Base-by-base conservation (phyloP, 768 basidiomycete genomes). In the Psilocybe azurescens region DNA sequence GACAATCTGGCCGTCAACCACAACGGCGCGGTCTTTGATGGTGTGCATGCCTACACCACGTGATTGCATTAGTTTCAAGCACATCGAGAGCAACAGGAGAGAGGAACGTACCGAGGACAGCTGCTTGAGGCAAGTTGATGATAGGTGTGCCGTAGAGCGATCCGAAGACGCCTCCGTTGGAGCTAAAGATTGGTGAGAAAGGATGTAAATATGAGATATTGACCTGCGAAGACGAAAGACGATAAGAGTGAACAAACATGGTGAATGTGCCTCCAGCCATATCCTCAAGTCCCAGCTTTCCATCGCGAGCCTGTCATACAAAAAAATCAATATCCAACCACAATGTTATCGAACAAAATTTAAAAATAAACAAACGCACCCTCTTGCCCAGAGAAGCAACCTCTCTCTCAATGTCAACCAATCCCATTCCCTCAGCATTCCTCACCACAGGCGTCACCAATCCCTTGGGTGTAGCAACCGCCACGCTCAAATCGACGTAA, bases 241-340 rank as follows among this genome's bases (percentile, higher is more conserved):
- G 0, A 33, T 20, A 32, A 54, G 36, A 32, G 38, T 16, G 46
- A 39, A 79, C 90, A 65, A 67, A 95, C 94, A 98, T 98, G 66
- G 97, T 99, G 84, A 99, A 98, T n/a, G 94, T 89, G 53, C 97
- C 97, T 53, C 97, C 97, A 36, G 95, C 84, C 97, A 98, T 98
- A 75, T 99, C 97, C 75, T 98, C 97, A 56, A 99, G 84, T n/a
- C 91, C 89, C 56, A 99, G 85, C 77, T 97, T 97, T 69, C 92
- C 87, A 74, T 97, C 95, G 60, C 90, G 83, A 24, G 96, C 97
- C 88, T 89, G 30, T 51, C 16, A 13, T 7, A 48, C 32, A 3
- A 66, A 56, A 56, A 60, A 58, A 48, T 53, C 53, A 28, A 64
- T 44, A 58, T 61, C 30, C 60, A 53, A 51, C 14, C 39, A 39